A percentile compares a stretch with the other conserved stretches of the same genome.
Evolutionary conservation across 805 yeast species (phyloP).

Genomic region (Saturnispora ahearnii): DNA sequence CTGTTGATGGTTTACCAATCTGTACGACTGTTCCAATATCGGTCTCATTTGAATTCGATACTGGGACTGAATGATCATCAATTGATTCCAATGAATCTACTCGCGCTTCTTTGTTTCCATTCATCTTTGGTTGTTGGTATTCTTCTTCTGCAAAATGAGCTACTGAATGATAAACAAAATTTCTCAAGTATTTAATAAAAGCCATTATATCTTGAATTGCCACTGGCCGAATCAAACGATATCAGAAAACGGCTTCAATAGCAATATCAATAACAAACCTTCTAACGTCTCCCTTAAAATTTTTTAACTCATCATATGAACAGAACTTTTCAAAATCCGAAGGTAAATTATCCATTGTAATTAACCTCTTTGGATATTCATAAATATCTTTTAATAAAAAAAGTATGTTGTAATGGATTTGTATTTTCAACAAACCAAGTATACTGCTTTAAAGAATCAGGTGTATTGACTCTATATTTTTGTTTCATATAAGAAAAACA

Average conservation of each 20-base stretch:
- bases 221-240: constrained; percentile 5
- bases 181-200: constrained; percentile 8
- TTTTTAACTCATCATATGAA: constrained; percentile 7
- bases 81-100: neutral
- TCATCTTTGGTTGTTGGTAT: neutral
- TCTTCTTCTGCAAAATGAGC: neutral
- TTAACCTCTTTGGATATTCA: constrained; percentile 9
- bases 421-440: constrained; percentile 13
- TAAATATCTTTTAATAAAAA: constrained; percentile 11
- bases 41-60: neutral
- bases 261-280: constrained; percentile 9
- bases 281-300: constrained; percentile 9
- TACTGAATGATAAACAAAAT: constrained; percentile 5
- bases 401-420: constrained; percentile 13
- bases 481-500: constrained; percentile 10
- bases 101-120: neutral
- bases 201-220: constrained; percentile 8
- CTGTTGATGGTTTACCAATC: neutral
- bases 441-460: constrained; percentile 1
- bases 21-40: neutral
- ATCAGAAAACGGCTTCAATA: neutral
- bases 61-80: neutral
- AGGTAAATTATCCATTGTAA: constrained; percentile 9
- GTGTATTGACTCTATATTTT: constrained; percentile 5
- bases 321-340: constrained; percentile 7